A percentile compares a stretch with the other conserved stretches of the same genome.
Evolutionary conservation across 2,329 filamentous ascomycete species (phyloP).

Genomic region (Ciborinia camelliae): DNA sequence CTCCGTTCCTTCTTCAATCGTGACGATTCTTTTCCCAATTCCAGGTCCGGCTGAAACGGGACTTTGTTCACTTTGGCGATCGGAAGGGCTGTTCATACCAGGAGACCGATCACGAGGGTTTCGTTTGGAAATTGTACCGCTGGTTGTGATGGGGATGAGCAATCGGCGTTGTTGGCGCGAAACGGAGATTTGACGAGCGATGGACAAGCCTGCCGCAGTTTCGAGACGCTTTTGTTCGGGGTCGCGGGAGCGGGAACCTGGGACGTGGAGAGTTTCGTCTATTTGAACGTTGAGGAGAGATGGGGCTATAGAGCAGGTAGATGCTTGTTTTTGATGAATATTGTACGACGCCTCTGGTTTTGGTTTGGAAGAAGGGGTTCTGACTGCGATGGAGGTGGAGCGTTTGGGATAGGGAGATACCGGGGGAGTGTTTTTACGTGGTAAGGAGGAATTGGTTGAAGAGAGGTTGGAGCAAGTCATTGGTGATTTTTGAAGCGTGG

Average conservation of each 20-base stretch:
- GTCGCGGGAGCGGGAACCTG: background rate
- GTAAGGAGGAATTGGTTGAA: background rate
- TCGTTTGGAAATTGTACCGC: background rate
- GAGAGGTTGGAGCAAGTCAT: too few relatives aligned
- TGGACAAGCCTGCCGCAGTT: slow-evolving; percentile 61
- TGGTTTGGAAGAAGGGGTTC: background rate
- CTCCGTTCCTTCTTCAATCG: background rate
- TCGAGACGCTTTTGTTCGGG: slow-evolving; percentile 44
- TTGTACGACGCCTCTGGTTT: background rate
- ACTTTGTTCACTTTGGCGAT: background rate
- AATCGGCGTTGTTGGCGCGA: slow-evolving; percentile 59
- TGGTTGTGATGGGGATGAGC: slow-evolving; percentile 47
- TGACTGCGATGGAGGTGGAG: too few relatives aligned
- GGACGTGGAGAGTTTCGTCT: background rate
- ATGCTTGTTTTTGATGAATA: slow-evolving; percentile 12
- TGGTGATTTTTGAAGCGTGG: slow-evolving; percentile 7
- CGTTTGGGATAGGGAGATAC: slow-evolving; percentile 8
- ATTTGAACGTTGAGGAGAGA: background rate
- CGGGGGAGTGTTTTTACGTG: background rate
- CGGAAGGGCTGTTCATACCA: background rate
- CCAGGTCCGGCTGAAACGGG: background rate
- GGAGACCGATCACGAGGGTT: background rate
- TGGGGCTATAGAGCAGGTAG: slow-evolving; percentile 2
- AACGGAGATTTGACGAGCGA: slow-evolving; percentile 65
- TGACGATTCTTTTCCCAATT: background rate